Evolutionary conservation across 2,329 filamentous ascomycete genomes (phyloP).

Genomic region (Fusarium sp.): DNA sequence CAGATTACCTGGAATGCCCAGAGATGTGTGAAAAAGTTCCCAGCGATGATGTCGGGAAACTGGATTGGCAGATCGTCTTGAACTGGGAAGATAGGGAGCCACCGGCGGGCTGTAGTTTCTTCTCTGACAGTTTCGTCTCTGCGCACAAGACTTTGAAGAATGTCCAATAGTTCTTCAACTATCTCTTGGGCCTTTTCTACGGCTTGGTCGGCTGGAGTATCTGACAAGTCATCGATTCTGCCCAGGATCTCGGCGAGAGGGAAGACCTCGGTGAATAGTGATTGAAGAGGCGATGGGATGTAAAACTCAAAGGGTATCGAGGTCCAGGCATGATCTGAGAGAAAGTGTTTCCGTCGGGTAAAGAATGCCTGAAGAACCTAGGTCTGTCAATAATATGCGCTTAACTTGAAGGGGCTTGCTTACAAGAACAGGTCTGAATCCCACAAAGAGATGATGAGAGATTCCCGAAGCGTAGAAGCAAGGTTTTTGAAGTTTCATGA

Average conservation of each 20-base stretch:
- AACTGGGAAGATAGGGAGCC: not conserved
- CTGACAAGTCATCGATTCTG: not conserved
- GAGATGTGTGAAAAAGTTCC: slow-evolving; percentile 53
- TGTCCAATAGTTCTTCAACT: not conserved
- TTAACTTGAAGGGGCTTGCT: not conserved
- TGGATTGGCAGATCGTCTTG: not conserved
- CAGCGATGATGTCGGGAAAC: slow-evolving; percentile 51
- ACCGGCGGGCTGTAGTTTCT: slow-evolving; percentile 16
- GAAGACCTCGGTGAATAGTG: slow-evolving; percentile 12
- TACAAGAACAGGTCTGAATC: slow-evolving; percentile 55
- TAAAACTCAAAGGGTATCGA: slow-evolving; percentile 9
- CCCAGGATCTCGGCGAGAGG: slow-evolving; percentile 1
- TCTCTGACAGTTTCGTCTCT: not conserved
- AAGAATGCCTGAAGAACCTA: slow-evolving; percentile 17
- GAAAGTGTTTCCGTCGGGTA: slow-evolving; percentile 9
- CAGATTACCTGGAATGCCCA: slow-evolving; percentile 55
- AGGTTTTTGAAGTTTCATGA: slow-evolving; percentile 49
- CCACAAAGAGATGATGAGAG: slow-evolving; percentile 54
- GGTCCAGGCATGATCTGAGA: slow-evolving; percentile 12
- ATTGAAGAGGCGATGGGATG: slow-evolving; percentile 5
- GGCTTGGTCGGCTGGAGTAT: not conserved
- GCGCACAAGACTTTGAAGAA: not conserved
- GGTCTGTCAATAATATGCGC: not conserved
- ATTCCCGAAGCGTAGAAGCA: slow-evolving; percentile 47
- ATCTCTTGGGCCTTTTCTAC: not conserved